phyloP scores from a whole-genome alignment of 345 rosid genomes.

The Syzygium grande region DNA sequence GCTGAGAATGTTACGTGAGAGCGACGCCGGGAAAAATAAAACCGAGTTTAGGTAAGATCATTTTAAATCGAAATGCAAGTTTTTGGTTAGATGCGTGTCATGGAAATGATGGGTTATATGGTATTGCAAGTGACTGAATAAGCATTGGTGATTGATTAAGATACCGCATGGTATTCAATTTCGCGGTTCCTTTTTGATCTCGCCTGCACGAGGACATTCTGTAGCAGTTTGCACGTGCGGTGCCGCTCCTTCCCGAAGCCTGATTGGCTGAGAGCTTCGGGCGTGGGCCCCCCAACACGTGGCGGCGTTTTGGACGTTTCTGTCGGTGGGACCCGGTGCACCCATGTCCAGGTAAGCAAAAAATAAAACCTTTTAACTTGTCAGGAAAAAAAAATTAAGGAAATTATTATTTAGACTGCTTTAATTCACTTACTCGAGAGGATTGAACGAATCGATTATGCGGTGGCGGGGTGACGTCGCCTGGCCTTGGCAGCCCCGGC shows the following conservation, averaged over 20 bases:
- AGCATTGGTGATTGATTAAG: not conserved
- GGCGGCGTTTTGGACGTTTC: not conserved
- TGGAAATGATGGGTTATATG: not conserved
- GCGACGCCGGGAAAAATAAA: not conserved
- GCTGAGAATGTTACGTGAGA: not conserved
- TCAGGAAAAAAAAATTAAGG: not conserved
- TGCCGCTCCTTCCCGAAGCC: not conserved
- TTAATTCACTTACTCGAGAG: not conserved
- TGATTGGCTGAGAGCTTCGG: not conserved
- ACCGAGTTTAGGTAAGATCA: not conserved
- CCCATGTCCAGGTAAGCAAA: not conserved
- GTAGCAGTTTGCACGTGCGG: not conserved
- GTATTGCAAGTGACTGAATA: not conserved
- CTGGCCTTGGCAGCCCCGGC: not conserved
- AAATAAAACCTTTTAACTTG: not conserved
- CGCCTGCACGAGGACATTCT: not conserved
- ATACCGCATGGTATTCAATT: not conserved
- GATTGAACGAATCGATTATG: not conserved
- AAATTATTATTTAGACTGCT: not conserved
- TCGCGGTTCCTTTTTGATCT: not conserved
- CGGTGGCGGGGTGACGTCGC: rapidly evolving
- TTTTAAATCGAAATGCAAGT: not conserved
- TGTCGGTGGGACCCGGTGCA: not conserved
- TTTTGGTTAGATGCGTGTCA: not conserved
- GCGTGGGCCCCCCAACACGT: not conserved